phyloP scores from a whole-genome alignment of 1,284 basidiomycete genomes.

The Sporisorium graminicola region DNA sequence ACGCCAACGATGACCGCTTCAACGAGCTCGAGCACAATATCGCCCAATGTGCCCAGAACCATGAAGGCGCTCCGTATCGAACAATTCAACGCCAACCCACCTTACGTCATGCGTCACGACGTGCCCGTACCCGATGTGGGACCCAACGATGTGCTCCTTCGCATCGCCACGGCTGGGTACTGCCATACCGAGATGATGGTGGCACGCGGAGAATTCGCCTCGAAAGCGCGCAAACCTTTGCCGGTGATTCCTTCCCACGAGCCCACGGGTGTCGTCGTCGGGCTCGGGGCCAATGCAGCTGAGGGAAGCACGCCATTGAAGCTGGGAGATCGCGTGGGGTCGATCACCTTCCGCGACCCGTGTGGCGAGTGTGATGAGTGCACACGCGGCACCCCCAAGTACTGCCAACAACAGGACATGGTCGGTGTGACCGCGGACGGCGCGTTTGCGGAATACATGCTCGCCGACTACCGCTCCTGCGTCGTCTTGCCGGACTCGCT shows the following conservation, averaged over 20 bases:
- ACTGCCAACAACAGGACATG: constrained; percentile 50
- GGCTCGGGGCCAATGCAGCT: constrained; percentile 19
- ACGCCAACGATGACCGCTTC: constrained; percentile 3
- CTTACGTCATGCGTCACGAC: constrained; percentile 35
- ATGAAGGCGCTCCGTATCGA: constrained; percentile 38
- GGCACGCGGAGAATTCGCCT: constrained; percentile 41
- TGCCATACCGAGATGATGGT: constrained; percentile 60
- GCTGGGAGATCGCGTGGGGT: constrained; percentile 60
- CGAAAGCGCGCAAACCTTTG: constrained; percentile 34
- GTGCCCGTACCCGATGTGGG: constrained; percentile 28
- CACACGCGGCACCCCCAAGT: constrained; percentile 43
- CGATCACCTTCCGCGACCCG: too few relatives aligned
- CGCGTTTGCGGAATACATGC: constrained; percentile 57
- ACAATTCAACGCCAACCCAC: constrained; percentile 34
- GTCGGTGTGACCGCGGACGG: constrained; percentile 53
- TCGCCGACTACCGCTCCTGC: constrained; percentile 52
- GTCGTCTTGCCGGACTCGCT: constrained; percentile 55
- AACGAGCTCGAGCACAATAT: constrained; percentile 5
- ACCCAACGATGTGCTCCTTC: constrained; percentile 34
- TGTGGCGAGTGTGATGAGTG: too few relatives aligned
- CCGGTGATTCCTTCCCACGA: constrained; percentile 52
- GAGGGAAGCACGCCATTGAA: constrained; percentile 8
- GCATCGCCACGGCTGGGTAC: constrained; percentile 52
- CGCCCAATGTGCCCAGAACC: constrained; percentile 13
- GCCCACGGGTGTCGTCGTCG: constrained; percentile 53